phyloP scores from a whole-genome alignment of 495 filamentous ascomycete species.

The Aspergillus nanangensis region DNA sequence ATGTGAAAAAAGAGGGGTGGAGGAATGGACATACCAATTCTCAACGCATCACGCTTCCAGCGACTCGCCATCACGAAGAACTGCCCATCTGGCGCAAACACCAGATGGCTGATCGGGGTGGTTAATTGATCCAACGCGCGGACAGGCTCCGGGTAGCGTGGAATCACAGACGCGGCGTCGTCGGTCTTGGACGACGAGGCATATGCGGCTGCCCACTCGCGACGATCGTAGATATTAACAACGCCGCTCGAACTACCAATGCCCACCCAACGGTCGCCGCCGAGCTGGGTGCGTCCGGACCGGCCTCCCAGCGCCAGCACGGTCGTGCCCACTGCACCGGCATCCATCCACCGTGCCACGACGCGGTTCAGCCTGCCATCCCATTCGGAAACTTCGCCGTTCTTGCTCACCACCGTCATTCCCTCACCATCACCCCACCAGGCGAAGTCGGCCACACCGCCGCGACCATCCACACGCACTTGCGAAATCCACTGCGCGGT shows the following conservation, averaged over 20 bases:
- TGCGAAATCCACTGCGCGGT: slow-evolving; percentile 86
- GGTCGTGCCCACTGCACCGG: slow-evolving; percentile 82
- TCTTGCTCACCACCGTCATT: slow-evolving; percentile 72
- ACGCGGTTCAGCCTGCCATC: slow-evolving; percentile 59
- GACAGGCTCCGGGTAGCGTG: slow-evolving; percentile 62
- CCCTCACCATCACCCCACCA: slow-evolving; percentile 87
- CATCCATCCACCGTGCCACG: slow-evolving; percentile 80
- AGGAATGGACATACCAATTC: slow-evolving; percentile 48
- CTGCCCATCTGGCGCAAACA: slow-evolving; percentile 85
- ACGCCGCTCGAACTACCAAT: slow-evolving; percentile 81
- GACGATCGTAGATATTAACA: slow-evolving; percentile 88
- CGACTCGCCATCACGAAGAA: slow-evolving; percentile 77
- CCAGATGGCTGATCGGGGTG: slow-evolving; percentile 69
- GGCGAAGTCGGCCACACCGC: slow-evolving; percentile 80
- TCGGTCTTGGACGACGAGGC: slow-evolving; percentile 17
- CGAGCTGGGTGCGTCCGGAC: slow-evolving; percentile 53
- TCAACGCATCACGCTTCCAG: slow-evolving; percentile 82
- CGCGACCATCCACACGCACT: slow-evolving; percentile 74
- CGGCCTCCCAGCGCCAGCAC: slow-evolving; percentile 72
- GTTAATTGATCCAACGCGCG: slow-evolving; percentile 78
- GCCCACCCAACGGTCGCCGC: slow-evolving; percentile 84
- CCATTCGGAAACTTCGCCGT: slow-evolving; percentile 93
- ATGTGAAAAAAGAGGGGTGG: background rate
- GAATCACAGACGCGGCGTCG: slow-evolving; percentile 45
- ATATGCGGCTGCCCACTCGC: slow-evolving; percentile 46